A percentile compares a stretch with the other conserved stretches of the same genome.
Evolutionary conservation across 495 filamentous ascomycete species (phyloP).

Genomic region (Aspergillus wentii): DNA sequence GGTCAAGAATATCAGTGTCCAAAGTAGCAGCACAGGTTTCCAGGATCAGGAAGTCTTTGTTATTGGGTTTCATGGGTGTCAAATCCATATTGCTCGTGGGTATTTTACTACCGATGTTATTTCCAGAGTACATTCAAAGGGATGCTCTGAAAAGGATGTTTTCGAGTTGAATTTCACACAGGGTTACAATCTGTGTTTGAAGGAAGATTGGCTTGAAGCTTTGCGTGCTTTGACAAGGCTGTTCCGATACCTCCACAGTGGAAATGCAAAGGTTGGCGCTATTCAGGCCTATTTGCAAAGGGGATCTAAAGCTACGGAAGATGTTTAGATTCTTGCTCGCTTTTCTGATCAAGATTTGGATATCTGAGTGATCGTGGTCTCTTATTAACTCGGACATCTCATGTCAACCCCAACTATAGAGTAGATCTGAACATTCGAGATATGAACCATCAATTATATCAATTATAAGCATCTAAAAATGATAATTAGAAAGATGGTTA

Average conservation of each 20-base stretch:
- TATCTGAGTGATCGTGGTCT: too few relatives aligned
- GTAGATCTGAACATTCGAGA: too few relatives aligned
- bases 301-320: not conserved
- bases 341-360: too few relatives aligned
- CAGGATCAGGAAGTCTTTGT: conserved; percentile 4
- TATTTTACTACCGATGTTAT: conserved; percentile 2
- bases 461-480: too few relatives aligned
- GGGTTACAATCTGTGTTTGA: not conserved
- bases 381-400: too few relatives aligned
- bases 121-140: conserved; percentile 2
- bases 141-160: conserved; percentile 2
- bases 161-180: conserved; percentile 2
- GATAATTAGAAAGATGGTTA: not conserved
- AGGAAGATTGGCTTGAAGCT: not conserved
- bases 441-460: too few relatives aligned
- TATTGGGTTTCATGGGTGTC: conserved; percentile 2
- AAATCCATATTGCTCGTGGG: conserved; percentile 4
- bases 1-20: conserved; percentile 1
- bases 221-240: not conserved
- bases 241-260: not conserved
- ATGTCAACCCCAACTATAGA: too few relatives aligned
- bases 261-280: conserved; percentile 1
- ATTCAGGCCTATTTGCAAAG: not conserved
- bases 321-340: too few relatives aligned
- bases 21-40: not conserved